A percentile compares a stretch with the other conserved stretches of the same genome.
Evolutionary conservation across 2,329 filamentous ascomycete species (phyloP).

Genomic region (Metarhizium robertsii): DNA sequence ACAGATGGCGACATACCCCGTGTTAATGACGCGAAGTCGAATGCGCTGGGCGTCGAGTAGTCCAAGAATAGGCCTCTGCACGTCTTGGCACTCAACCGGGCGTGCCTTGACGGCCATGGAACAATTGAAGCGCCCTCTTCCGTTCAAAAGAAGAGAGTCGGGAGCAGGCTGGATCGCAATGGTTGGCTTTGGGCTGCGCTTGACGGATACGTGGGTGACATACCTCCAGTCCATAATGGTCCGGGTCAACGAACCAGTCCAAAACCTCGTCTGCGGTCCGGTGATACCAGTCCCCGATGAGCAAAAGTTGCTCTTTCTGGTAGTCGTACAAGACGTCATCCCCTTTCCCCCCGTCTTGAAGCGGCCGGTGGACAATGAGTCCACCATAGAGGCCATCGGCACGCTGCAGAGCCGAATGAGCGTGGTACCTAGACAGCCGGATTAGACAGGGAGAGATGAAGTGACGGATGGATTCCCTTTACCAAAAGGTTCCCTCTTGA

Average conservation of each 20-base stretch:
- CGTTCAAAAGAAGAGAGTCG: constrained; percentile 31
- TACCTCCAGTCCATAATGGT: constrained; percentile 10
- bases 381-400: constrained; percentile 13
- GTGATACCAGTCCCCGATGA: constrained; percentile 30
- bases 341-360: constrained; percentile 17
- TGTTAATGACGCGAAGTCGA: constrained; percentile 11
- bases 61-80: constrained; percentile 5
- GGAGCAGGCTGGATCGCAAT: constrained; percentile 23
- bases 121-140: constrained; percentile 15
- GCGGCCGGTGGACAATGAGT: constrained; percentile 24
- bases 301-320: constrained; percentile 24
- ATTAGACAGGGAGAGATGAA: not conserved
- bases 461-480: constrained; percentile 14
- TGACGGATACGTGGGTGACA: not conserved
- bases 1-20: constrained; percentile 6
- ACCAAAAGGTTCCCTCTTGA: constrained; percentile 52
- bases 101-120: constrained; percentile 11
- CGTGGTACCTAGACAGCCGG: constrained; percentile 42
- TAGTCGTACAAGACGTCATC: constrained; percentile 13
- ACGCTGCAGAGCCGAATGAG: constrained; percentile 45
- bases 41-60: constrained; percentile 6
- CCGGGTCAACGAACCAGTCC: constrained; percentile 13
- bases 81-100: constrained; percentile 7
- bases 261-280: constrained; percentile 22
- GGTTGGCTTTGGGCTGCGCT: constrained; percentile 16